phyloP scores from a whole-genome alignment of 2,329 filamentous ascomycete genomes.

The Colletotrichum coccodes region DNA sequence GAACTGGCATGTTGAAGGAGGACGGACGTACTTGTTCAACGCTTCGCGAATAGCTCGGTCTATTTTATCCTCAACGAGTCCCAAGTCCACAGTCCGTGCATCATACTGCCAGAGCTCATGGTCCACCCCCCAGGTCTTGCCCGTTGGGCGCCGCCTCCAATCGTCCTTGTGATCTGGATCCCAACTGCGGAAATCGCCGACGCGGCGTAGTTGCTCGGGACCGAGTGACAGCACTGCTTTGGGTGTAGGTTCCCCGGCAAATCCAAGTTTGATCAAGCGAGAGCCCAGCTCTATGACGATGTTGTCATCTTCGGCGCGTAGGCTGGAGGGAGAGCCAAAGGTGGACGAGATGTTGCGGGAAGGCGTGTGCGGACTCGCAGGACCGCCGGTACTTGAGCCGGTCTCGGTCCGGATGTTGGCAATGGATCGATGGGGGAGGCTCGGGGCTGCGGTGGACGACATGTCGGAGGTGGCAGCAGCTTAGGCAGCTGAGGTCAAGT shows the following conservation, averaged over 20 bases:
- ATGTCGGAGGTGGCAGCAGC: constrained; percentile 2
- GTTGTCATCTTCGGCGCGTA: constrained; percentile 83
- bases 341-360: constrained; percentile 62
- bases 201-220: constrained; percentile 79
- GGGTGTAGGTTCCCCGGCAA: constrained; percentile 84
- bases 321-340: constrained; percentile 68
- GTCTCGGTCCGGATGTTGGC: constrained; percentile 64
- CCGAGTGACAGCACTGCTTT: constrained; percentile 78
- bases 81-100: constrained; percentile 77
- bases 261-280: constrained; percentile 82
- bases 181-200: constrained; percentile 85
- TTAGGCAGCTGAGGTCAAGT: not conserved
- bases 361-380: constrained; percentile 70
- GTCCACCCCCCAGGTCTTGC: constrained; percentile 68
- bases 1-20: no score
- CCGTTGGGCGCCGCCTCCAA: constrained; percentile 57
- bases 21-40: constrained; percentile 77
- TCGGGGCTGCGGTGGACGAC: constrained; percentile 51
- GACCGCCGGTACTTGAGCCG: constrained; percentile 40
- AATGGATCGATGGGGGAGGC: constrained; percentile 67
- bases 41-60: constrained; percentile 84
- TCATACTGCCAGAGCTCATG: constrained; percentile 85
- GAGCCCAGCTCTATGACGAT: constrained; percentile 86
- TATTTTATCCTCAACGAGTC: constrained; percentile 85
- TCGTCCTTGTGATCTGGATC: constrained; percentile 60